Conservation (phyloP, 345 rosid species). For the Gossypium stocksii region DNA sequence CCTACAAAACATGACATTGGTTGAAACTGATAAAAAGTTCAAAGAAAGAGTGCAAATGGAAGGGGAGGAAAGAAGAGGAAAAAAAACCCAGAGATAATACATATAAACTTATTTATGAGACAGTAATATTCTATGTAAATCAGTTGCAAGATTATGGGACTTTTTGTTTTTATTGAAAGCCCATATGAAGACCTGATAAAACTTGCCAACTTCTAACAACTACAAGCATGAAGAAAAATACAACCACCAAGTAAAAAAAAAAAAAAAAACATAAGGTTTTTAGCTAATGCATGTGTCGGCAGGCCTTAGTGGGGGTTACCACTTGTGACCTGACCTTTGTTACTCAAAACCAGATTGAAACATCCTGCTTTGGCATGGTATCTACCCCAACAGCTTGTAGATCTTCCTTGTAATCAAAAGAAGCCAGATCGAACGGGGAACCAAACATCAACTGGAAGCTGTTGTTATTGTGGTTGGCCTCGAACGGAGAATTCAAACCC, state of each 20-base stretch:
- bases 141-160: slow-evolving; percentile 2
- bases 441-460: slow-evolving; percentile 52
- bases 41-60: background rate
- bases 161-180: slow-evolving; percentile 14
- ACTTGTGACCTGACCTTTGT: background rate
- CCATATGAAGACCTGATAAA: slow-evolving; percentile 13
- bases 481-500: slow-evolving; percentile 36
- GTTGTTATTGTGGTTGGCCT: slow-evolving; percentile 33
- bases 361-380: slow-evolving; percentile 60
- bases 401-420: slow-evolving; percentile 75
- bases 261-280: background rate
- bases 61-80: background rate
- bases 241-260: background rate
- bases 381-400: slow-evolving; percentile 49
- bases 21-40: background rate
- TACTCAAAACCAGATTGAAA: slow-evolving; percentile 58
- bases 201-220: slow-evolving; percentile 19
- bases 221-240: slow-evolving; percentile 15
- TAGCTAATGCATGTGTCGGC: slow-evolving; percentile 1
- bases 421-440: slow-evolving; percentile 55
- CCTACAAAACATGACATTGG: slow-evolving; percentile 11
- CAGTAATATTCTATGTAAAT: slow-evolving; percentile 24
- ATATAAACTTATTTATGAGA: slow-evolving; percentile 32
- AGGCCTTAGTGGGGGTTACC: background rate
- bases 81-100: background rate